Conservation (phyloP, 139 green algal genomes). For the Coccomyxa sp. region DNA sequence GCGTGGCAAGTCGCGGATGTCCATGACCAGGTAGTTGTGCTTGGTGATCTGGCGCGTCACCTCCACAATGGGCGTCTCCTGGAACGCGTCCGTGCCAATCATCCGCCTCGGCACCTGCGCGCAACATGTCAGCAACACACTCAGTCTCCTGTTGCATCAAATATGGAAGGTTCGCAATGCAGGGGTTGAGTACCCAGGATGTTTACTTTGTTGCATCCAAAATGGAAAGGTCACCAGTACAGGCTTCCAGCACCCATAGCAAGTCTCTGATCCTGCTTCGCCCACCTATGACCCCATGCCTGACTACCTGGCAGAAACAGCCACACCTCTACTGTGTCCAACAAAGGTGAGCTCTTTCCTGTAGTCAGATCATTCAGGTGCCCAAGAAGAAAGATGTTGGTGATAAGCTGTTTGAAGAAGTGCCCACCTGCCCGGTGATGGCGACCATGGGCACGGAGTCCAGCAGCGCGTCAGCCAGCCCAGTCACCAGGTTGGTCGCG, state of each 20-base stretch:
- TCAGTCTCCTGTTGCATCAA: background rate
- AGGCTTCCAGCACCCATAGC: background rate
- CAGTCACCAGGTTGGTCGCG: slow-evolving; percentile 98
- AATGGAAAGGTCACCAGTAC: background rate
- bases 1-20: slow-evolving; percentile 92
- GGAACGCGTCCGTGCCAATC: slow-evolving; percentile 94
- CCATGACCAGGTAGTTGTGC: slow-evolving; percentile 99
- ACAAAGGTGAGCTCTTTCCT: too few species aligned
- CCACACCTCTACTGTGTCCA: too few species aligned
- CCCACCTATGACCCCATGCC: too few species aligned
- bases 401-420: too few species aligned
- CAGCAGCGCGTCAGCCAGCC: slow-evolving; percentile 96
- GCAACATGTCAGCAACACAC: background rate
- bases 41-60: slow-evolving; percentile 99
- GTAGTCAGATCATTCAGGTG: too few species aligned
- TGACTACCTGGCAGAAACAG: too few species aligned
- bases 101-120: slow-evolving; percentile 73
- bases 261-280: background rate
- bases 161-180: too few species aligned
- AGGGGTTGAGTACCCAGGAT: too few species aligned
- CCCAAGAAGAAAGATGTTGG: too few species aligned
- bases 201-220: background rate
- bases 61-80: slow-evolving; percentile 99
- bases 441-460: slow-evolving; percentile 96
- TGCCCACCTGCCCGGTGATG: slow-evolving; percentile 95